Conservation (phyloP, 2,329 filamentous ascomycete genomes). For the Hymenoscyphus linearis region DNA sequence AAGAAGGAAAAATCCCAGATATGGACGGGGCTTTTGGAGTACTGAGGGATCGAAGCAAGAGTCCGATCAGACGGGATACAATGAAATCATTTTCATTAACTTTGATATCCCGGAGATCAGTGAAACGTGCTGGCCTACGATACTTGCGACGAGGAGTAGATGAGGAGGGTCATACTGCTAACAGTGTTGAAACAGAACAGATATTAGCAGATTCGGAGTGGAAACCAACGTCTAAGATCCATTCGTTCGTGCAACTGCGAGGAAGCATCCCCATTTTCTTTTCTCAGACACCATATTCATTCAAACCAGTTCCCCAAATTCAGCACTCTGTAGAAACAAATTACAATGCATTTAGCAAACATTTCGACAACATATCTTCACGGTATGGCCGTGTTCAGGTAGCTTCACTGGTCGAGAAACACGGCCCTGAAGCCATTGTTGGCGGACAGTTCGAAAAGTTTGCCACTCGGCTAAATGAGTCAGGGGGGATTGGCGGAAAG, state of each 20-base stretch:
- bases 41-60: slow-evolving; percentile 1
- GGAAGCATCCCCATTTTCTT: slow-evolving; percentile 95
- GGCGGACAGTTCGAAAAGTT: slow-evolving; percentile 72
- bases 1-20: neutral
- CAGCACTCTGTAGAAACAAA: slow-evolving; percentile 80
- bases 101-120: slow-evolving; percentile 81
- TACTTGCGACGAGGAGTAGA: slow-evolving; percentile 89
- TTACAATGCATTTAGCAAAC: slow-evolving; percentile 68
- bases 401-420: slow-evolving; percentile 83
- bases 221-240: slow-evolving; percentile 56
- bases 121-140: slow-evolving; percentile 78
- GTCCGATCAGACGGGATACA: slow-evolving; percentile 7
- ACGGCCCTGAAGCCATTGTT: slow-evolving; percentile 73
- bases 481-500: slow-evolving; percentile 43
- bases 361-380: slow-evolving; percentile 65
- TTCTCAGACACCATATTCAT: slow-evolving; percentile 86
- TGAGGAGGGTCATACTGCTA: slow-evolving; percentile 82
- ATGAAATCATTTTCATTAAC: slow-evolving; percentile 57
- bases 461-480: slow-evolving; percentile 61
- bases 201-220: slow-evolving; percentile 71
- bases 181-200: slow-evolving; percentile 92
- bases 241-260: slow-evolving; percentile 81
- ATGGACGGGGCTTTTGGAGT: neutral
- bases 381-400: slow-evolving; percentile 74
- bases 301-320: slow-evolving; percentile 79